Evolutionary conservation across 768 basidiomycete species (phyloP).

Genomic region (Pleurotus giganteus): DNA sequence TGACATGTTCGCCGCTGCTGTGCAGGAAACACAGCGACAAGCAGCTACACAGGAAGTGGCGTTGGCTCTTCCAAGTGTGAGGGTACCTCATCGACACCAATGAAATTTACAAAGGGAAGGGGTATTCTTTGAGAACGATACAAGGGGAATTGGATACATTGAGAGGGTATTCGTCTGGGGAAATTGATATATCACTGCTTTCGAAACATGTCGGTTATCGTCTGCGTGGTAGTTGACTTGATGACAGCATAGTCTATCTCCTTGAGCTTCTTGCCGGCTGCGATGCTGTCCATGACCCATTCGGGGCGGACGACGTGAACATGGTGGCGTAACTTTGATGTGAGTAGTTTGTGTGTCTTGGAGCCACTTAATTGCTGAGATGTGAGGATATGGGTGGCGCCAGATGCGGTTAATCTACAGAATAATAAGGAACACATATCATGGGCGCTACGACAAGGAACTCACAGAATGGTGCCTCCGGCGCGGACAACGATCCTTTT

Average conservation of each 20-base stretch:
- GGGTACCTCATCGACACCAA: no score
- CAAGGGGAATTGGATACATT: no score
- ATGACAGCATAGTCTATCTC: constrained; percentile 61
- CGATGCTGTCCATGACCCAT: constrained; percentile 72
- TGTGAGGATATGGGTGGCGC: constrained; percentile 77
- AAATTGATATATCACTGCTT: constrained; percentile 7
- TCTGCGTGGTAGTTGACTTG: constrained; percentile 34
- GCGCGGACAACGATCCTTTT: constrained; percentile 62
- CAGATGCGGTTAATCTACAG: constrained; percentile 52
- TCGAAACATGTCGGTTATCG: constrained; percentile 35
- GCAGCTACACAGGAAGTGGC: no score
- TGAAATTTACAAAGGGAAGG: no score
- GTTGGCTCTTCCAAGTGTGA: no score
- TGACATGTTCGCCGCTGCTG: no score
- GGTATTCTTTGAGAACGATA: no score
- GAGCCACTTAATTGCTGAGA: constrained; percentile 68
- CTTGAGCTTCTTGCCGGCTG: constrained; percentile 52
- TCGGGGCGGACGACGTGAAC: constrained; percentile 70
- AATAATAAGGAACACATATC: no score
- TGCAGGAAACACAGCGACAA: no score
- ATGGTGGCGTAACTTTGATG: constrained; percentile 43
- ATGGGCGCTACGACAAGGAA: constrained; percentile 9
- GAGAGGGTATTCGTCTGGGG: no score
- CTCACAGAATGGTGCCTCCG: constrained; percentile 67
- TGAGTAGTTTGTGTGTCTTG: constrained; percentile 67